These are phyloP conservation scores for Salvia hispanica DNA, from an alignment of 257 asterid species.

Conservation along the genomic window DNA sequence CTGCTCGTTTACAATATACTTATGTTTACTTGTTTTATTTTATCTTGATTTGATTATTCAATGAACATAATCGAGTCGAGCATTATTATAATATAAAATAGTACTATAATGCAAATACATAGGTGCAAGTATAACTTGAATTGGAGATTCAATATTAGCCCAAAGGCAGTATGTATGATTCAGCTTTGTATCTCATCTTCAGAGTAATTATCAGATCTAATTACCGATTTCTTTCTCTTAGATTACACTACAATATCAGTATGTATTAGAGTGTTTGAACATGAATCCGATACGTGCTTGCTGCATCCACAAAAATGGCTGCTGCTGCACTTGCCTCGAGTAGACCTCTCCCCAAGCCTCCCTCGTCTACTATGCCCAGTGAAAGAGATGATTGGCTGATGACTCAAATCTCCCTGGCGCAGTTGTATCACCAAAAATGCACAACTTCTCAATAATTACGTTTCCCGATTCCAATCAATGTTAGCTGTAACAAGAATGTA, in stretches of 20 bases:
- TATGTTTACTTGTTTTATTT: too few species aligned
- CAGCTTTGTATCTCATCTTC: not conserved
- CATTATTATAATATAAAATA: too few species aligned
- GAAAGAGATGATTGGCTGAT: not conserved
- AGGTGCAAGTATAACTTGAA: not conserved
- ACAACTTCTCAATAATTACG: not conserved
- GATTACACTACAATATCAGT: not conserved
- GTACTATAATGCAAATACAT: not conserved
- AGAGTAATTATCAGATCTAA: not conserved
- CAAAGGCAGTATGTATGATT: too few species aligned
- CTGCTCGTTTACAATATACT: too few species aligned
- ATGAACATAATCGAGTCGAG: too few species aligned
- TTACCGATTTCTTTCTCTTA: constrained; percentile 1
- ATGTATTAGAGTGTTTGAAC: not conserved
- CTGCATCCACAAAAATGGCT: constrained; percentile 27
- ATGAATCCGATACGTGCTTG: constrained; percentile 2
- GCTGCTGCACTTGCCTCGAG: not conserved
- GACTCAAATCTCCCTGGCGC: not conserved
- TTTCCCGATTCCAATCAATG: constrained; percentile 30
- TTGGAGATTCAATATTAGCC: not conserved
- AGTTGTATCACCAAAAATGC: too few species aligned
- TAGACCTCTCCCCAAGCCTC: not conserved
- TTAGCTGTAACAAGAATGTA: constrained; percentile 2
- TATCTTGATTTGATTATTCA: too few species aligned
- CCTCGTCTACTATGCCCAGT: not conserved